Conservation (phyloP, 139 green algal genomes). For the Nannochloris sp. region DNA sequence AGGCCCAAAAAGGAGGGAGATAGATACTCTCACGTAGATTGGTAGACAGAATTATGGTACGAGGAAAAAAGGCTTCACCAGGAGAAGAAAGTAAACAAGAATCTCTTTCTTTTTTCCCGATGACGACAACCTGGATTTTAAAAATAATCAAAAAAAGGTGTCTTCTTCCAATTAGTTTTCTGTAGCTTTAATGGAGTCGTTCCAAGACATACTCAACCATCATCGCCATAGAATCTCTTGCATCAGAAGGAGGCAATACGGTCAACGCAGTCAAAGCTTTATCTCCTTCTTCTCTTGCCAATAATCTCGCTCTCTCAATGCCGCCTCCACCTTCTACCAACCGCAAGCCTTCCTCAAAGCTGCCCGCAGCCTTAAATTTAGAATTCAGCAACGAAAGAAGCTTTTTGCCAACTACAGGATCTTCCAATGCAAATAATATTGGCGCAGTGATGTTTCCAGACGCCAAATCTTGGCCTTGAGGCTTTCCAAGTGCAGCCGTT, state of each 20-base stretch:
- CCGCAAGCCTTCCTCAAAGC: slow-evolving; percentile 67
- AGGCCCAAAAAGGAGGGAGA: not conserved
- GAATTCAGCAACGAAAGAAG: slow-evolving; percentile 72
- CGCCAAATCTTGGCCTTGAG: slow-evolving; percentile 91
- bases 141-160: slow-evolving; percentile 1
- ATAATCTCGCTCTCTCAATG: slow-evolving; percentile 38
- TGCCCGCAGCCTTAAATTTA: slow-evolving; percentile 75
- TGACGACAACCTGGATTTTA: too few species aligned
- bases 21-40: not conserved
- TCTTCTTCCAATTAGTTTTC: not conserved
- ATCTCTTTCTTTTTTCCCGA: too few species aligned
- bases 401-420: slow-evolving; percentile 22
- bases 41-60: too few species aligned
- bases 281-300: slow-evolving; percentile 68
- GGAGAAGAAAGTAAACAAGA: too few species aligned
- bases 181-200: slow-evolving; percentile 66
- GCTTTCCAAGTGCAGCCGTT: slow-evolving; percentile 89
- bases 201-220: slow-evolving; percentile 97
- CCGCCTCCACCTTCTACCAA: slow-evolving; percentile 72
- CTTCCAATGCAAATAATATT: slow-evolving; percentile 69
- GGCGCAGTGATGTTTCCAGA: slow-evolving; percentile 95
- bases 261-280: slow-evolving; percentile 56
- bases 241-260: slow-evolving; percentile 57
- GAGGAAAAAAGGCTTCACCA: too few species aligned
- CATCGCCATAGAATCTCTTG: slow-evolving; percentile 70